Percentiles rank a stretch among this genome's conserved stretches.
Conservation (phyloP, 1,139 yeast genomes). For the Candida gigantensis region DNA sequence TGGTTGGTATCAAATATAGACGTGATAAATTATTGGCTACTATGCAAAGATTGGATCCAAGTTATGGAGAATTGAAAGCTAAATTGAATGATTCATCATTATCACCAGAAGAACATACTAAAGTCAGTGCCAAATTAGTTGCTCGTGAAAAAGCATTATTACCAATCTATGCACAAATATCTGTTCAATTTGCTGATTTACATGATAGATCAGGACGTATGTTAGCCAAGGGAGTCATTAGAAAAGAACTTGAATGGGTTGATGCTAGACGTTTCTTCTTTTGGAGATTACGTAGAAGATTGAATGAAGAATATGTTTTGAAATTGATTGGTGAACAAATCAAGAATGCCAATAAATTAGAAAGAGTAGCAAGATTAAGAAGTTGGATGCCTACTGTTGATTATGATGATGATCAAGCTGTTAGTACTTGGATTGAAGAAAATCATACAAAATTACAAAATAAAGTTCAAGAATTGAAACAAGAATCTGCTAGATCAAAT, state of each 20-base stretch:
- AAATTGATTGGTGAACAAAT: conserved; percentile 70
- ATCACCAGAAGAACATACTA: conserved; percentile 65
- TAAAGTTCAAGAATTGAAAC: conserved; percentile 63
- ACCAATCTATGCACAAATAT: conserved; percentile 89
- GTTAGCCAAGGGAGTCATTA: conserved; percentile 91
- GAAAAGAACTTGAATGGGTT: conserved; percentile 81
- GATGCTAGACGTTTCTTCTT: conserved; percentile 93
- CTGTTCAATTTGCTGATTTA: conserved; percentile 95
- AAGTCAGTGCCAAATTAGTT: conserved; percentile 62
- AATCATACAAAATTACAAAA: conserved; percentile 66
- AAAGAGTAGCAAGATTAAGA: conserved; percentile 81
- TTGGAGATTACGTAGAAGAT: conserved; percentile 98
- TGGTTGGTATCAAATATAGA: conserved; percentile 97
- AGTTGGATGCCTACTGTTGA: conserved; percentile 84
- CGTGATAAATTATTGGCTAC: conserved; percentile 86
- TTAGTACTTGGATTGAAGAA: conserved; percentile 84
- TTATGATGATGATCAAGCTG: conserved; percentile 71
- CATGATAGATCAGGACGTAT: conserved; percentile 98
- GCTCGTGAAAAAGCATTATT: conserved; percentile 78
- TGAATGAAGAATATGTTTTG: conserved; percentile 87
- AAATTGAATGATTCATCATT: conserved; percentile 56
- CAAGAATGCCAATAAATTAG: conserved; percentile 66
- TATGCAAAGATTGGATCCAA: conserved; percentile 84
- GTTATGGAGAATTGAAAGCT: conserved; percentile 66
- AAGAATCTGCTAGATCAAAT: conserved; percentile 62